Evolutionary conservation across 1,284 basidiomycete genomes (phyloP).

Genomic region (Stereum hirsutum): DNA sequence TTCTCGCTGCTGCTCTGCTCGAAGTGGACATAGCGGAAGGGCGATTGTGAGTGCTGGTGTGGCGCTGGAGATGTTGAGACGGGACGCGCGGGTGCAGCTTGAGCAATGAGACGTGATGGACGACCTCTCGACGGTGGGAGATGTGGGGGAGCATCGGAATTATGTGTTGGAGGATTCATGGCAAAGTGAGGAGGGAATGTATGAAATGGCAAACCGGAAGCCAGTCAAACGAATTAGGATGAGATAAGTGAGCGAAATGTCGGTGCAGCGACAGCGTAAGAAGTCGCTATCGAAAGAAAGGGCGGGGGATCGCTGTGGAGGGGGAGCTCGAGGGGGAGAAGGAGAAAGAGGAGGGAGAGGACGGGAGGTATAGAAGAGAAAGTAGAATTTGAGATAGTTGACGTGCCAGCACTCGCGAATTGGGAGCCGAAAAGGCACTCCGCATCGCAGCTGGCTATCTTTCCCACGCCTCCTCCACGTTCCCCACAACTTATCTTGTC

Average conservation of each 20-base stretch:
- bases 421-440: too few relatives aligned
- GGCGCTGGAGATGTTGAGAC: slow-evolving; percentile 15
- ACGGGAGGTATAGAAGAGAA: background rate
- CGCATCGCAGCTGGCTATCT: too few relatives aligned
- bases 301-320: background rate
- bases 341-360: background rate
- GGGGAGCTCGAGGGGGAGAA: background rate
- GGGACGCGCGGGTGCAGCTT: slow-evolving; percentile 10
- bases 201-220: background rate
- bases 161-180: slow-evolving; percentile 2
- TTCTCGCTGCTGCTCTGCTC: slow-evolving; percentile 12
- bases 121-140: slow-evolving; percentile 5
- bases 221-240: background rate
- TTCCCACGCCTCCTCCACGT: too few relatives aligned
- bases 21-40: slow-evolving; percentile 26
- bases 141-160: slow-evolving; percentile 1
- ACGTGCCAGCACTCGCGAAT: slow-evolving; percentile 1
- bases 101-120: slow-evolving; percentile 9
- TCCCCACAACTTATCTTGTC: too few relatives aligned
- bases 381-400: background rate
- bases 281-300: too few relatives aligned
- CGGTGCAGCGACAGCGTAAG: too few relatives aligned
- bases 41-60: slow-evolving; percentile 16
- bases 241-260: background rate
- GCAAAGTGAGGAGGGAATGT: background rate